A percentile compares a stretch with the other conserved stretches of the same genome.
phyloP scores from a whole-genome alignment of 306 rosid genomes.

The Neltuma alba region DNA sequence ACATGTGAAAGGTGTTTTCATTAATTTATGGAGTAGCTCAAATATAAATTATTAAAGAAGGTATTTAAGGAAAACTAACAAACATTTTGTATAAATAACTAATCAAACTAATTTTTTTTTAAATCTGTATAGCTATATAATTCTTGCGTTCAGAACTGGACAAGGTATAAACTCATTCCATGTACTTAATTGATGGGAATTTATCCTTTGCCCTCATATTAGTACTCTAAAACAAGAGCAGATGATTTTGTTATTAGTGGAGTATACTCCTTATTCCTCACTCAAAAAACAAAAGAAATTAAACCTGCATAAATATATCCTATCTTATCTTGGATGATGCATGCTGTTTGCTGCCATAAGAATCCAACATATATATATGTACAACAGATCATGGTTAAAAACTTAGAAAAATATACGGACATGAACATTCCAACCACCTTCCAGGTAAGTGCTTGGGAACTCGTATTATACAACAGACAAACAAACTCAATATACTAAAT shows the following conservation, averaged over 20 bases:
- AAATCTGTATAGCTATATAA: too few relatives aligned
- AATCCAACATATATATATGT: constrained; percentile 32
- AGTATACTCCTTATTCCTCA: background rate
- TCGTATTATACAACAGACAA: constrained; percentile 31
- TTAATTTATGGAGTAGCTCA: too few relatives aligned
- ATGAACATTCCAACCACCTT: constrained; percentile 33
- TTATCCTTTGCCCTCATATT: background rate
- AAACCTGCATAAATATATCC: too few relatives aligned
- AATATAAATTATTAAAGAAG: too few relatives aligned
- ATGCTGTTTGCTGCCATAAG: constrained; percentile 10
- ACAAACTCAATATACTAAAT: constrained; percentile 35
- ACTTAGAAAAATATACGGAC: constrained; percentile 27
- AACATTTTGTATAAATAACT: too few relatives aligned
- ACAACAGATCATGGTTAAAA: constrained; percentile 24
- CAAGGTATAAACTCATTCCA: too few relatives aligned
- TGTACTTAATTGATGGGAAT: background rate
- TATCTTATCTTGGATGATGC: background rate
- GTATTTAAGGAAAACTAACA: too few relatives aligned
- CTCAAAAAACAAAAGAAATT: background rate
- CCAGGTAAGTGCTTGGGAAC: constrained; percentile 21
- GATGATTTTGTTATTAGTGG: background rate
- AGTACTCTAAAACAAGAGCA: background rate
- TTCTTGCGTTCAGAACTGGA: too few relatives aligned
- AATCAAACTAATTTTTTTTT: too few relatives aligned
- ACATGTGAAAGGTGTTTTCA: too few relatives aligned